Conservation (phyloP, 2,329 filamentous ascomycete species). For the Neocucurbitaria cava region DNA sequence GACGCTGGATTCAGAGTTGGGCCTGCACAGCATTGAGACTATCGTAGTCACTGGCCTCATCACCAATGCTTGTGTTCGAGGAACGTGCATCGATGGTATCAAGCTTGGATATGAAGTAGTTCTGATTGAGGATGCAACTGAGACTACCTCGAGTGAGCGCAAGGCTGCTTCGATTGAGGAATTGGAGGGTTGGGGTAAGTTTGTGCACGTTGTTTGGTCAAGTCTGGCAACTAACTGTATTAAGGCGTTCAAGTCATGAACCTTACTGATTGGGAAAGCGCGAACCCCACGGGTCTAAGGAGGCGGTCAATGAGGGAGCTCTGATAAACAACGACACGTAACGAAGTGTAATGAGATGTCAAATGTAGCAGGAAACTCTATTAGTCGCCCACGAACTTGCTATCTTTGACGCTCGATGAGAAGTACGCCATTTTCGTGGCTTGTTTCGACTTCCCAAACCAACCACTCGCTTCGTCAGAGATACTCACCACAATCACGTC, state of each 20-base stretch:
- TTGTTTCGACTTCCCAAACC: conserved; percentile 18
- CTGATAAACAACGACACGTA: background rate
- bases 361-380: background rate
- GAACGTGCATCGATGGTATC: conserved; percentile 30
- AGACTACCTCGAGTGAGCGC: conserved; percentile 19
- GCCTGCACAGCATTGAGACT: conserved; percentile 23
- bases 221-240: background rate
- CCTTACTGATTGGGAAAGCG: conserved; percentile 22
- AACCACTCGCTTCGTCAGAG: conserved; percentile 17
- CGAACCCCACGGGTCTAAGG: conserved; percentile 12
- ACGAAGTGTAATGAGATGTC: background rate
- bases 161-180: conserved; percentile 24
- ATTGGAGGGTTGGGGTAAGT: conserved; percentile 26
- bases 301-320: conserved; percentile 13
- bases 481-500: conserved; percentile 18
- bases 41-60: conserved; percentile 27
- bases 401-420: background rate
- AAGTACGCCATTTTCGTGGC: background rate
- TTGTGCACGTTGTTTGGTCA: background rate
- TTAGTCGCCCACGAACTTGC: background rate
- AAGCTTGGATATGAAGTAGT: conserved; percentile 31
- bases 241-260: conserved; percentile 30
- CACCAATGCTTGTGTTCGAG: conserved; percentile 28
- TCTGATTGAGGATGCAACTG: conserved; percentile 32
- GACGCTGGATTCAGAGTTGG: conserved; percentile 24